Conservation (phyloP, 169 alveolate species). For the Plasmodium adleri region DNA sequence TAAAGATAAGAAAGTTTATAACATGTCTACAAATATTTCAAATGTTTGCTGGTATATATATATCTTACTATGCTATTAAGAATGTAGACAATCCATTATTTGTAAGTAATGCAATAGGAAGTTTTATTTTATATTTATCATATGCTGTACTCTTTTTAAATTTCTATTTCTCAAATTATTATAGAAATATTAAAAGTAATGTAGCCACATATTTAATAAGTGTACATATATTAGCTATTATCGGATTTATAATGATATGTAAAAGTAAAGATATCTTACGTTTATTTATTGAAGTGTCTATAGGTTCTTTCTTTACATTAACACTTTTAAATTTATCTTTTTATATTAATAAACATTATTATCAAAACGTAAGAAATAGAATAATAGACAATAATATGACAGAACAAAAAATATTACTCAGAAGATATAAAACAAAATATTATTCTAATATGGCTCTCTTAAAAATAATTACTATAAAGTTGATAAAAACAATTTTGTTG, state of each 20-base stretch:
- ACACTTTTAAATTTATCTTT: slow-evolving; percentile 51
- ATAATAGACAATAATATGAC: slow-evolving; percentile 16
- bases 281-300: slow-evolving; percentile 33
- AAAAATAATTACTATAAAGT: slow-evolving; percentile 44
- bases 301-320: slow-evolving; percentile 46
- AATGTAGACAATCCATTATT: slow-evolving; percentile 37
- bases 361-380: slow-evolving; percentile 17
- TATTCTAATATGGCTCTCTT: slow-evolving; percentile 52
- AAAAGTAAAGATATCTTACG: slow-evolving; percentile 52
- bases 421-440: slow-evolving; percentile 30
- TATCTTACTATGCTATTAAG: slow-evolving; percentile 51
- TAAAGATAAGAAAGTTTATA: slow-evolving; percentile 24
- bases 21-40: slow-evolving; percentile 55
- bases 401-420: slow-evolving; percentile 18
- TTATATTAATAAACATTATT: slow-evolving; percentile 36
- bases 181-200: slow-evolving; percentile 47
- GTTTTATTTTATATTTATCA: slow-evolving; percentile 44
- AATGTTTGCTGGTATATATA: slow-evolving; percentile 69
- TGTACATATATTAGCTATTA: slow-evolving; percentile 39
- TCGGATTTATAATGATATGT: slow-evolving; percentile 66
- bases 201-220: slow-evolving; percentile 56
- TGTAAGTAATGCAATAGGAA: slow-evolving; percentile 52
- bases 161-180: slow-evolving; percentile 61
- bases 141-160: slow-evolving; percentile 69
- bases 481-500: slow-evolving; percentile 45